phyloP scores from a whole-genome alignment of 345 rosid genomes.

The Rhodamnia rubescens region DNA sequence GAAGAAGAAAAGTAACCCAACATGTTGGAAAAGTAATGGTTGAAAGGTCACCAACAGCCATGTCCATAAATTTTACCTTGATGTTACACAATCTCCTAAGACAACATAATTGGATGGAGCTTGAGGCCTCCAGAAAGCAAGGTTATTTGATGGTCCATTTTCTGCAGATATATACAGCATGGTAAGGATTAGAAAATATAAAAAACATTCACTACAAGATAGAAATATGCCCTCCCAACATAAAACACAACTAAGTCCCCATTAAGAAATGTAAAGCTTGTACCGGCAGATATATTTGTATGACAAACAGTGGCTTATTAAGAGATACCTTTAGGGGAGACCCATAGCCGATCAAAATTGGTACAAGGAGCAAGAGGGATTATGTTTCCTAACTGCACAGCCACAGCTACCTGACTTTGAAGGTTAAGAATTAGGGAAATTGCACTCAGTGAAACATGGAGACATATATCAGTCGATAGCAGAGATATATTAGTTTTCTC shows the following conservation, averaged over 20 bases:
- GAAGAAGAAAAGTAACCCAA: not conserved
- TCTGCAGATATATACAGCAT: slow-evolving; percentile 29
- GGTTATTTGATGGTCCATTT: slow-evolving; percentile 56
- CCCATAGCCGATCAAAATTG: slow-evolving; percentile 79
- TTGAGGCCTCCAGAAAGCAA: slow-evolving; percentile 95
- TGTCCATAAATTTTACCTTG: slow-evolving; percentile 45
- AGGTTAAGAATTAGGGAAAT: slow-evolving; percentile 79
- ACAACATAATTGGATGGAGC: slow-evolving; percentile 94
- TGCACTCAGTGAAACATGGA: slow-evolving; percentile 82
- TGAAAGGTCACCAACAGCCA: not conserved
- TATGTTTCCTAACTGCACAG: slow-evolving; percentile 86
- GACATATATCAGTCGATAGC: slow-evolving; percentile 69
- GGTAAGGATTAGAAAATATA: not conserved
- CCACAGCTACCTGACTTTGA: slow-evolving; percentile 66
- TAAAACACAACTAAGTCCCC: not conserved
- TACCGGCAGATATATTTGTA: not conserved
- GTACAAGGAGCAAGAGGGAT: slow-evolving; percentile 77
- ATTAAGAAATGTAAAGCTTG: not conserved
- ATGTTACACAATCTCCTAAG: slow-evolving; percentile 95
- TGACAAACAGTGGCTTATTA: not conserved
- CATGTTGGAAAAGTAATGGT: not conserved
- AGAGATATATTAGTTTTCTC: slow-evolving; percentile 87
- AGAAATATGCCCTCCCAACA: not conserved
- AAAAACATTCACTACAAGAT: not conserved
- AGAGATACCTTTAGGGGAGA: slow-evolving; percentile 69